Base-by-base conservation (phyloP, 2,329 filamentous ascomycete genomes). In the Phialophora expanda region DNA sequence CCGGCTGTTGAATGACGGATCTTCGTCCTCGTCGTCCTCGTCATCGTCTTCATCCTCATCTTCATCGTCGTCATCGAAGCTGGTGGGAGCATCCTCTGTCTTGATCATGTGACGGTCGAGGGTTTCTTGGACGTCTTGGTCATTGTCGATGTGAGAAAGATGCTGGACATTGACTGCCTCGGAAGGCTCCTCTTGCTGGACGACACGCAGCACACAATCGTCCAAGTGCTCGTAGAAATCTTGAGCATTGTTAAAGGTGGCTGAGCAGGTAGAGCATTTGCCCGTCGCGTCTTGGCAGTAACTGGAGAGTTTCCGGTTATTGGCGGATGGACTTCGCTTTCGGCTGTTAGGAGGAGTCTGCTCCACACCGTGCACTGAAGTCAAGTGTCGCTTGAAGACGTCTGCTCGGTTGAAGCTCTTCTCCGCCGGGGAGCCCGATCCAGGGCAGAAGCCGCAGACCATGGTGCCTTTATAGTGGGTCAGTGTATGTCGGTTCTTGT, bases 381-480 rank as follows among this genome's bases (percentile, higher is more conserved):
- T 96, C 74, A 97, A 80, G 77, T 97, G 93, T 68, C 93, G 86
- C 85, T 97, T 97, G 85, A 97, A 97, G 68, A 97, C 93, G 72
- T 97, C 93, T 65, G 93, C 93, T 64, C 93, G 88, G 82, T 97
- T 97, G 77, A 97, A 97, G 70, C 91, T 94, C 86, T 97, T 97
- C 80, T 97, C 93, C 0, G 90, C 90, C 7, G 92, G 87, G 4
- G 92, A 94, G 3, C 93, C 93, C 30, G 91, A 92, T 38, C 92
- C 92, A 1, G 93, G 92, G 74, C 93, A 97, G 81, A 97, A 97
- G 32, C 92, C 93, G 76, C 93, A 97, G 26, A 97, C 92, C 93
- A 97, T 97, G 56, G 91, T 97, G 48, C 93, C 93, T 81, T 97
- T 97, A 85, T 97, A 97, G 78, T 97, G 93, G 4, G 93, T 97